Percentiles rank a stretch among this genome's conserved stretches.
Conservation (phyloP, 768 basidiomycete species). For the Russula virescens region DNA sequence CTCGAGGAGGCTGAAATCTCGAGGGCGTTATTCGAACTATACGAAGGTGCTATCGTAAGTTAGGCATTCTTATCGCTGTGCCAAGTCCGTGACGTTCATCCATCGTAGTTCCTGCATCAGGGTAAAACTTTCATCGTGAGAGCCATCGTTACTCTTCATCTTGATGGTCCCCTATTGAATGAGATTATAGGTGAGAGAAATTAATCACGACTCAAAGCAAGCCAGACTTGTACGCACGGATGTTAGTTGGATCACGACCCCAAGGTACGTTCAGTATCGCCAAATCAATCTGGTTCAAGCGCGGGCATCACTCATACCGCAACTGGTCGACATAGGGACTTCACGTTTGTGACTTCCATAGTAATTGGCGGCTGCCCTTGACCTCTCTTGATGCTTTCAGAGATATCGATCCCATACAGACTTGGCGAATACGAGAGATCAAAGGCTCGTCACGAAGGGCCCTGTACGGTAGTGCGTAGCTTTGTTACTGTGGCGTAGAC, state of each 20-base stretch:
- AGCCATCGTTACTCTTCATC: slow-evolving; percentile 3
- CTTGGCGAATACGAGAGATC: slow-evolving; percentile 65
- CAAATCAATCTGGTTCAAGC: neutral
- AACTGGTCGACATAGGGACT: slow-evolving; percentile 48
- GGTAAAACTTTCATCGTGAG: slow-evolving; percentile 73
- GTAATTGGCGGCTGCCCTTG: neutral
- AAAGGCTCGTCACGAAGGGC: slow-evolving; percentile 47
- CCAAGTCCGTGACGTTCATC: neutral
- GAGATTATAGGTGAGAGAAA: slow-evolving; percentile 57
- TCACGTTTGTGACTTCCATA: slow-evolving; percentile 46
- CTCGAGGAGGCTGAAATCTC: slow-evolving; percentile 83
- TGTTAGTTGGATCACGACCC: slow-evolving; percentile 78
- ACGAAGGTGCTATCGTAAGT: slow-evolving; percentile 80
- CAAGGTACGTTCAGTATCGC: slow-evolving; percentile 39
- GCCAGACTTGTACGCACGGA: slow-evolving; percentile 69
- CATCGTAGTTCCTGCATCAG: slow-evolving; percentile 76
- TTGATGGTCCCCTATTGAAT: neutral
- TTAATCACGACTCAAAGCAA: slow-evolving; percentile 71
- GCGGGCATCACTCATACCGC: neutral
- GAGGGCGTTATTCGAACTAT: slow-evolving; percentile 80
- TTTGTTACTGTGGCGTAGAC: neutral
- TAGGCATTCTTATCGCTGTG: neutral
- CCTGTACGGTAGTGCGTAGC: slow-evolving; percentile 65
- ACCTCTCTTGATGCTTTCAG: neutral
- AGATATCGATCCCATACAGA: slow-evolving; percentile 72